Base-by-base conservation (phyloP, 2,329 filamentous ascomycete species). In the Phaeomoniella chlamydospora region DNA sequence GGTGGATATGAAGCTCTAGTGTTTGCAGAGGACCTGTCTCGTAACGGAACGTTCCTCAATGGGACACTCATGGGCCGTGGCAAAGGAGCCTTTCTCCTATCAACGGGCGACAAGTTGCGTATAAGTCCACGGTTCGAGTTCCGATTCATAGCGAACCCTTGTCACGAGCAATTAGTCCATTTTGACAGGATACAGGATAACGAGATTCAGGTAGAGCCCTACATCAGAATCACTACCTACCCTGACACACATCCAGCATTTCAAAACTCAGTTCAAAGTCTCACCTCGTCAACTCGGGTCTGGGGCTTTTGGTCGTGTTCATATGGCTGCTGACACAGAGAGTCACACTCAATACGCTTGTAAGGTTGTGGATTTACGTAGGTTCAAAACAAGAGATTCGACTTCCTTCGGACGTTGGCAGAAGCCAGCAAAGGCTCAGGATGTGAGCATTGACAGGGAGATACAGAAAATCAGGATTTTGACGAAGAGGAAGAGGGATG, bases 21-120 rank as follows among this genome's bases (percentile, higher is more conserved):
- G 4, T 65, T 64, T 37, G 59, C 55, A 3, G 49, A 62, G 39
- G 57, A 64, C 42, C 31, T 60, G 2, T 65, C 62, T 2, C 44
- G 43, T 15, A 61, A 63, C 37, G 60, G 61, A 3, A 56, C 52
- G 1, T 44, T 43, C 15, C 63, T 59, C 57, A 61, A 62, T 38
- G 52, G 46, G 2, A 47, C 48, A 17, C 39, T 43, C 10, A 58
- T 61, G 39, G 51, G 49, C 2, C 51, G 47, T 36, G 49, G 45
- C 1, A 51, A 49, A 30, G 50, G 50, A 4, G 52, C 50, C 15
- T 54, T 56, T 26, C 50, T 63, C 2, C 44, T 63, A 2, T 54
- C 54, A 33, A 44, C 60, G 39, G 55, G 53, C 4, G 60, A 65
- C 42, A 46, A 52, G 11, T 41, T 61, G 6, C 40, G 40, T 6